Evolutionary conservation across 2,329 filamentous ascomycete genomes (phyloP).

Genomic region (Fusarium brachygibbosum): DNA sequence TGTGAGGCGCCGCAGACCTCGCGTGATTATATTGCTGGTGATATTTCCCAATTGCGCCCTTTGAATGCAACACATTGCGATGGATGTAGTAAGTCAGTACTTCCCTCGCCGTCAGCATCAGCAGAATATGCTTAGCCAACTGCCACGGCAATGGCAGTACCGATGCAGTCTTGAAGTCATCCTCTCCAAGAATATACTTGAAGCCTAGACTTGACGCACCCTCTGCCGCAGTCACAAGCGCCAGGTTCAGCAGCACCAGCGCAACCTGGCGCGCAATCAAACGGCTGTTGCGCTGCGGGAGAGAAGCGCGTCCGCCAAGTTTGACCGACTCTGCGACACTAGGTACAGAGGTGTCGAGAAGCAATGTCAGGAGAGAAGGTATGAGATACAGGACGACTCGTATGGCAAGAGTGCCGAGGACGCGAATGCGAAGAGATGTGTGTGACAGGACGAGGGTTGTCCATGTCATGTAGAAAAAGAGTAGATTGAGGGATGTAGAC

Average conservation of each 20-base stretch:
- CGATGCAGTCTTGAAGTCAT: slow-evolving; percentile 63
- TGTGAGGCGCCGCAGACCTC: slow-evolving; percentile 68
- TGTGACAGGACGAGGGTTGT: slow-evolving; percentile 84
- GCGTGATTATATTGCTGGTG: slow-evolving; percentile 65
- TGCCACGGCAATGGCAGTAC: slow-evolving; percentile 67
- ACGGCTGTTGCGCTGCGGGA: slow-evolving; percentile 61
- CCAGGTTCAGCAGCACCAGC: slow-evolving; percentile 63
- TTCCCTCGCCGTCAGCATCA: slow-evolving; percentile 64
- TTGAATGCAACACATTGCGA: slow-evolving; percentile 75
- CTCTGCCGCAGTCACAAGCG: slow-evolving; percentile 60
- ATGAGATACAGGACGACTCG: slow-evolving; percentile 78
- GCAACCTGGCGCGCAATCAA: slow-evolving; percentile 54
- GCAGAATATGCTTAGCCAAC: slow-evolving; percentile 62
- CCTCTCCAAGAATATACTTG: slow-evolving; percentile 51
- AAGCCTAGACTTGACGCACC: slow-evolving; percentile 58
- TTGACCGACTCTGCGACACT: slow-evolving; percentile 78
- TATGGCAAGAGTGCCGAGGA: slow-evolving; percentile 76
- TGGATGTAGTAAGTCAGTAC: slow-evolving; percentile 80
- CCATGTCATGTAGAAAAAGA: slow-evolving; percentile 95
- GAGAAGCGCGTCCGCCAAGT: slow-evolving; percentile 66
- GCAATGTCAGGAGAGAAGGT: slow-evolving; percentile 78
- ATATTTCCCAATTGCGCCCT: slow-evolving; percentile 55
- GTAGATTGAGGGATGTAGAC: slow-evolving; percentile 83
- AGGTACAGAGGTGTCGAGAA: slow-evolving; percentile 79
- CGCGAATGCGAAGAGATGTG: slow-evolving; percentile 79